phyloP scores from a whole-genome alignment of 2,329 filamentous ascomycete genomes.

The Alternaria gaisen region DNA sequence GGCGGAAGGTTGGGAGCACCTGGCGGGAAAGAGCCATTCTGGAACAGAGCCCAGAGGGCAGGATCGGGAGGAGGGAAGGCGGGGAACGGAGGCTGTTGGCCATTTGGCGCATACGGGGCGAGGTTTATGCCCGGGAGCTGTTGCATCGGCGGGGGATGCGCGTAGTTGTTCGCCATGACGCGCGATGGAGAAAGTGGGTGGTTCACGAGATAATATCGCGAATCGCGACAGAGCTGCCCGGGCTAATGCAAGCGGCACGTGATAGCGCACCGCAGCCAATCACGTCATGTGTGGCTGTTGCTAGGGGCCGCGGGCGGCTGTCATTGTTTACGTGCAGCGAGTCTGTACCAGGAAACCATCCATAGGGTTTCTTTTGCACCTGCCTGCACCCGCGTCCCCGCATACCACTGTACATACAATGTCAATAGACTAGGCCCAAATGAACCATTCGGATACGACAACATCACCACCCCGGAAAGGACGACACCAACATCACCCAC shows the following conservation, averaged over 20 bases:
- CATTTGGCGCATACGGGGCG: conserved; percentile 34
- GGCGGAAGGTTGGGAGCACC: conserved; percentile 34
- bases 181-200: conserved; percentile 14
- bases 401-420: conserved; percentile 26
- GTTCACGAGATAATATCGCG: background rate
- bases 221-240: background rate
- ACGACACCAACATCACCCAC: conserved; percentile 32
- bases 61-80: conserved; percentile 33
- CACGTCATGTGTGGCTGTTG: conserved; percentile 18
- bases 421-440: conserved; percentile 21
- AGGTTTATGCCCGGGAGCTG: conserved; percentile 37
- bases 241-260: conserved; percentile 15
- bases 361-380: conserved; percentile 1
- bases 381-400: conserved; percentile 7
- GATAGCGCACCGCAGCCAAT: conserved; percentile 2
- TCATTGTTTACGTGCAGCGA: conserved; percentile 16
- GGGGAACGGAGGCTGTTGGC: conserved; percentile 33
- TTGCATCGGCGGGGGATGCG: conserved; percentile 29
- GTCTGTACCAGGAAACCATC: conserved; percentile 1
- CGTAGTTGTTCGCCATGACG: conserved; percentile 44
- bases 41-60: conserved; percentile 44
- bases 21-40: conserved; percentile 33
- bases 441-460: background rate
- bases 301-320: conserved; percentile 18
- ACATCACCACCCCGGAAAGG: background rate